phyloP scores from a whole-genome alignment of 768 basidiomycete species.

The Termitomyces sp. region DNA sequence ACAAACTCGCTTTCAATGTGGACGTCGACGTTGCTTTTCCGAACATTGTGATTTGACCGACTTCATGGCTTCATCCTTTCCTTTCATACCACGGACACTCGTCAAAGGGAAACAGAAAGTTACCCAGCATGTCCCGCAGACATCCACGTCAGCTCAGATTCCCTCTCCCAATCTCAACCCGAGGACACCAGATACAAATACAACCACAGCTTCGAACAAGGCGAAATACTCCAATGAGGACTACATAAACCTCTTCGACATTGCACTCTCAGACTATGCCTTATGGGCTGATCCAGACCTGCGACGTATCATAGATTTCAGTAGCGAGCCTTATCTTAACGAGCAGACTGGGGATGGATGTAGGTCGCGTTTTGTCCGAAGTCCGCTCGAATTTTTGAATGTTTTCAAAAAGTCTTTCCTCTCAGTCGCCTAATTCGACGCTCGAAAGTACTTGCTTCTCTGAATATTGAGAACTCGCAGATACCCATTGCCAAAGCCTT shows the following conservation, averaged over 20 bases:
- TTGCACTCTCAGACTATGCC: conserved; percentile 67
- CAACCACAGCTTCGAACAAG: not conserved
- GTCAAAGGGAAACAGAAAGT: conserved; percentile 25
- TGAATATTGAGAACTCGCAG: conserved; percentile 30
- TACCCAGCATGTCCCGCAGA: not conserved
- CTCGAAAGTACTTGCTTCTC: conserved; percentile 28
- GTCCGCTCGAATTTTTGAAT: conserved; percentile 11
- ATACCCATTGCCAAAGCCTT: conserved; percentile 51
- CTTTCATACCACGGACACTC: conserved; percentile 44
- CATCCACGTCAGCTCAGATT: not conserved
- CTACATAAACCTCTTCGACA: conserved; percentile 40
- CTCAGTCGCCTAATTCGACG: conserved; percentile 45
- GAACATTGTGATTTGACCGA: not conserved
- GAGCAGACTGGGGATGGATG: conserved; percentile 26
- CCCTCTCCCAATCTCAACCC: not conserved
- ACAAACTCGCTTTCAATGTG: too few species aligned
- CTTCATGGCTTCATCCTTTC: conserved; percentile 25
- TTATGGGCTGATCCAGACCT: conserved; percentile 61
- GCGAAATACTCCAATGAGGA: conserved; percentile 28
- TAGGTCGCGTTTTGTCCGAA: conserved; percentile 24
- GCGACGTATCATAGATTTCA: conserved; percentile 39
- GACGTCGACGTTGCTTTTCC: too few species aligned
- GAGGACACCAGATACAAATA: not conserved
- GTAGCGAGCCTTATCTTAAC: conserved; percentile 6
- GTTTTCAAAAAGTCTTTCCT: conserved; percentile 44